Conservation (phyloP, 306 rosid species). For the Echinosophora koreensis region DNA sequence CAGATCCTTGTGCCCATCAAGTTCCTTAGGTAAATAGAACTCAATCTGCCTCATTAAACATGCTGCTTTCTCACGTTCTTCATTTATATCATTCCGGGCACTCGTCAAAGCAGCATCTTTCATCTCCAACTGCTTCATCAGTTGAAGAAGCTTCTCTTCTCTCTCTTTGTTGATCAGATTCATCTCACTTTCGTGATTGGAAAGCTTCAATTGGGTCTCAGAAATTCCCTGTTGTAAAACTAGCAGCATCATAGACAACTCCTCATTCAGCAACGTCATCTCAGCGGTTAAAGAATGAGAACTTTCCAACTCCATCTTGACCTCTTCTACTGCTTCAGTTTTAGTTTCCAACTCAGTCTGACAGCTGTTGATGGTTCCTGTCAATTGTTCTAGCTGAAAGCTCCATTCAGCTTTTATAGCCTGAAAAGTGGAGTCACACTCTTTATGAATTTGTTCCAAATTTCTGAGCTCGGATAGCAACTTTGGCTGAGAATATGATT, state of each 20-base stretch:
- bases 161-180: conserved; percentile 51
- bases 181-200: conserved; percentile 50
- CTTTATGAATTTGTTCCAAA: conserved; percentile 66
- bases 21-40: no score
- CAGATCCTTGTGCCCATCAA: no score
- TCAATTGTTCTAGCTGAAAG: conserved; percentile 54
- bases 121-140: conserved; percentile 30
- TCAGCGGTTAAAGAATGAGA: conserved; percentile 53
- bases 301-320: conserved; percentile 64
- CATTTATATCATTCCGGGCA: conserved; percentile 45
- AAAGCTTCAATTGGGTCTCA: conserved; percentile 66
- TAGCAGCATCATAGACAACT: conserved; percentile 64
- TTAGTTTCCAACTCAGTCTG: conserved; percentile 53
- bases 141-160: conserved; percentile 49
- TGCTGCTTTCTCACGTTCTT: conserved; percentile 52
- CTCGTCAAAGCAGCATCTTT: conserved; percentile 45
- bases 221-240: conserved; percentile 70
- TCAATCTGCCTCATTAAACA: conserved; percentile 46
- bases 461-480: conserved; percentile 65
- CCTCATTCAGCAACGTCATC: conserved; percentile 75
- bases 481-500: conserved; percentile 69
- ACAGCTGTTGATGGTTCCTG: conserved; percentile 51
- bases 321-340: conserved; percentile 56
- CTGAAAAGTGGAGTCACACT: conserved; percentile 58
- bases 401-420: conserved; percentile 72